Evolutionary conservation across 2,329 filamentous ascomycete genomes (phyloP), one percentile per base, ranked within the genome.

Genomic region (Cordyceps cateniannulata): DNA sequence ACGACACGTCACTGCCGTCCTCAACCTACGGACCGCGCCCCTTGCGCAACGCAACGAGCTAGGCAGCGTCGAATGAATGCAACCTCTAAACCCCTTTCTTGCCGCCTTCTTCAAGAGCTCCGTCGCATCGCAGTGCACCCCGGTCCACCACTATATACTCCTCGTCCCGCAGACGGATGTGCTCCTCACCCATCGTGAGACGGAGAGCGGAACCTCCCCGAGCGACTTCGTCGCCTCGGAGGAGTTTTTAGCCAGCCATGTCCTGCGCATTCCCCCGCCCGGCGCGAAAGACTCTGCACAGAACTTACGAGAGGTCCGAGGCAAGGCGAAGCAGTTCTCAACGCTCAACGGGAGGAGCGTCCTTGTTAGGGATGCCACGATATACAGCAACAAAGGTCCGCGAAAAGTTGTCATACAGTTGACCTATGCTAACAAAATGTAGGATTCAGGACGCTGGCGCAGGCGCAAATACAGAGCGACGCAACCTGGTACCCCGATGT

Each of bases 91-190:
- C 79, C 95, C 95, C 75, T 98, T 97, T 79, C 84, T 99, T 76
- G 88, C 90, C 82, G 92, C 93, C 83, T 98, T 99, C 86, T 97
- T 97, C 84, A 92, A 91, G 81, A 98, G 92, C 85, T 87, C 91
- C 75, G 84, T 97, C 73, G 89, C 90, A 68, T 81, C 89, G 70
- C 93, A 98, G 86, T 98, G 95, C 81, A 85, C 88, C 65, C 93
- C 95, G 60, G 84, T 92, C 66, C 89, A 95, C 75, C 91, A 96
- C 75, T 91, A 98, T 81, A 86, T 99, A 69, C 85, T 99, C 61
- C 88, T 99, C 56, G 93, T 98, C 42, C 95, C 95, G 51, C 89
- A 90, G 59, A 97, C 93, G 71, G 93, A 98, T 76, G 88, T 92
- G 67, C 86, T 99, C 70, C 84, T 96, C 70, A 90, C 89, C 70